Percentiles rank a stretch among this genome's conserved stretches.
These are phyloP conservation scores for Coniochaeta hoffmannii DNA, from an alignment of 2,329 filamentous ascomycete species.

Conservation along the genomic window DNA sequence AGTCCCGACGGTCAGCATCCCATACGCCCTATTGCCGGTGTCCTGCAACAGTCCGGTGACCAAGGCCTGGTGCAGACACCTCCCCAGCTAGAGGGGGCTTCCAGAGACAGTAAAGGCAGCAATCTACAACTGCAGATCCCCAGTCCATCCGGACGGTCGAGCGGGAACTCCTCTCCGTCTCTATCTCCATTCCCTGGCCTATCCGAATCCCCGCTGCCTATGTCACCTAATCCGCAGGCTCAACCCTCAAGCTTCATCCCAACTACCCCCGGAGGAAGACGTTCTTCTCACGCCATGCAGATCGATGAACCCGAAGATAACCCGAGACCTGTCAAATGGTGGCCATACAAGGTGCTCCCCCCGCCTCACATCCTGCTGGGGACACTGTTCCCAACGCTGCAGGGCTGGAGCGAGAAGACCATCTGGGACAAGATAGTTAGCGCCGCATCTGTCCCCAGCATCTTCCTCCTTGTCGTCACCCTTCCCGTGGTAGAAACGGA, in stretches of 20 bases:
- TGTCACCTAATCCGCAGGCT: conserved; percentile 32
- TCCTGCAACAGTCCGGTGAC: not conserved
- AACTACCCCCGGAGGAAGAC: conserved; percentile 30
- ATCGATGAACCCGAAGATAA: conserved; percentile 29
- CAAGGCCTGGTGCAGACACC: not conserved
- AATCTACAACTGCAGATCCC: conserved; percentile 40
- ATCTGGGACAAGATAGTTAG: conserved; percentile 79
- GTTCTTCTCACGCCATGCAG: conserved; percentile 31
- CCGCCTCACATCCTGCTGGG: conserved; percentile 62
- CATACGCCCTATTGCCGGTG: not conserved
- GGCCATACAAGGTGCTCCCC: conserved; percentile 71
- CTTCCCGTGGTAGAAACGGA: conserved; percentile 80
- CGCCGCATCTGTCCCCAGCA: conserved; percentile 76
- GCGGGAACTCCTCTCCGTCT: conserved; percentile 37
- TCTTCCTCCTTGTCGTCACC: conserved; percentile 84
- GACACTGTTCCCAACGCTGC: conserved; percentile 82
- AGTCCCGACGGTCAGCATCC: not conserved
- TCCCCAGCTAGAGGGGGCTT: conserved; percentile 6
- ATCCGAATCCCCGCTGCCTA: conserved; percentile 46
- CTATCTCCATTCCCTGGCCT: conserved; percentile 62
- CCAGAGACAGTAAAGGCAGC: conserved; percentile 7
- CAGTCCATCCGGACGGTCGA: conserved; percentile 32
- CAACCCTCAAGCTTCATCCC: conserved; percentile 45
- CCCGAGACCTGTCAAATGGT: conserved; percentile 58
- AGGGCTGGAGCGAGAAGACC: conserved; percentile 73